Base-by-base conservation (phyloP, 2,329 filamentous ascomycete species). In the Ophiocordyceps unilateralis region DNA sequence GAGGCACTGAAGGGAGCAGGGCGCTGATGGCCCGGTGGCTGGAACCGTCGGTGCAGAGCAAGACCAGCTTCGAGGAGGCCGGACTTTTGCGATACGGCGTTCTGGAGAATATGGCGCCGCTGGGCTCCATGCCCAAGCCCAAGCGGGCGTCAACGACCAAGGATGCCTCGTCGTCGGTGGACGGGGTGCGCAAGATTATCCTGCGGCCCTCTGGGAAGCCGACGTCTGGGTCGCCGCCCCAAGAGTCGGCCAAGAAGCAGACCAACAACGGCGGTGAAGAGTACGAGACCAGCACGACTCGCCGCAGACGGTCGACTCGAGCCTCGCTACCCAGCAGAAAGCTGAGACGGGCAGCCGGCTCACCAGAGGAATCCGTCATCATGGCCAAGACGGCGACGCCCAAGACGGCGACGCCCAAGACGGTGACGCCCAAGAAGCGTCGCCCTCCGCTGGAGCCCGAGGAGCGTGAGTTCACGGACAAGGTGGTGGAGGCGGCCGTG, bases 21-120 rank as follows among this genome's bases (percentile, higher is more conserved):
- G 58, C 59, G 15, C 67, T 75, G 46, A 68, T 77, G 69, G 63
- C 70, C 48, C 63, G 63, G 46, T 78, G 74, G 74, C 58, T 77
- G 49, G 74, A 78, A 55, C 73, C 73, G 11, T 63, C 70, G 8
- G 62, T 76, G 34, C 70, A 74, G 60, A 68, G 63, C 59, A 74
- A 71, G 59, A 56, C 87, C 11, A 89, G 82, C 57, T 93, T 81
- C 56, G 77, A 84, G 65, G 85, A 93, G 57, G 76, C 72, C 45
- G 83, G 82, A 39, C 71, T 91, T 51, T 68, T 81, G 53, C 71
- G 81, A 41, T 76, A 78, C 58, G 83, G 83, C 49, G 83, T 93
- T 17, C 67, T 93, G 45, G 80, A 84, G 60, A 80, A 80, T 53
- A 93, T 93, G 87, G 79, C 78, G 43, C 80, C 87, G 22, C 65